phyloP scores from a whole-genome alignment of 192 early-diverging fungal species.

The Linnemannia schmuckeri region DNA sequence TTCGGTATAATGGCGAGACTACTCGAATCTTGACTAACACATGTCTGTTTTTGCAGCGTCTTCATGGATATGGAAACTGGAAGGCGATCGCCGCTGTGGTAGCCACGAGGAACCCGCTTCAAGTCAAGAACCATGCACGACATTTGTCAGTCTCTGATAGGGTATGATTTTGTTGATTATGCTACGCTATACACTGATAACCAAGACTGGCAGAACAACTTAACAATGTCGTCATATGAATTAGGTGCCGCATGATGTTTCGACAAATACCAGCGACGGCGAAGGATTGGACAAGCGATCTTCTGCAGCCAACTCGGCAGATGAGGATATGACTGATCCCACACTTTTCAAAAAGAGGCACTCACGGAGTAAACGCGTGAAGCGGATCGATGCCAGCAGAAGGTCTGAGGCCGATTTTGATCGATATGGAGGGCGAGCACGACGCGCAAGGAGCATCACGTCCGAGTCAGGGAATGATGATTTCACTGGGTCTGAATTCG shows the following conservation, averaged over 20 bases:
- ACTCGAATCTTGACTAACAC: not conserved
- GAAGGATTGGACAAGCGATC: constrained; percentile 48
- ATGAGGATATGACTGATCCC: constrained; percentile 15
- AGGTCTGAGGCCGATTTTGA: constrained; percentile 20
- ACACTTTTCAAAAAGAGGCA: constrained; percentile 4
- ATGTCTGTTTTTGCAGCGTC: constrained; percentile 28
- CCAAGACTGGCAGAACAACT: not conserved
- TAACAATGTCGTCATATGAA: not conserved
- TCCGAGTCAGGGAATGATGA: constrained; percentile 54
- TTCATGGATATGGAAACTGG: constrained; percentile 71
- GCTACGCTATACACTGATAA: not conserved
- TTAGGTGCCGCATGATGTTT: constrained; percentile 40
- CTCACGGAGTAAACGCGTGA: constrained; percentile 42
- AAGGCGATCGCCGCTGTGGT: constrained; percentile 64
- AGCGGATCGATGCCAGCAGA: constrained; percentile 43
- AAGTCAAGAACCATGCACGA: constrained; percentile 75
- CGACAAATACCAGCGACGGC: constrained; percentile 54
- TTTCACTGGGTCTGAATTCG: constrained; percentile 54
- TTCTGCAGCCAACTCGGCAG: constrained; percentile 41
- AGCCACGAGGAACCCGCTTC: constrained; percentile 66
- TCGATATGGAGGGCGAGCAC: constrained; percentile 29
- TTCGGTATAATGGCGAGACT: not conserved
- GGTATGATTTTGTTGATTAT: constrained; percentile 12
- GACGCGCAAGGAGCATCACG: constrained; percentile 44
- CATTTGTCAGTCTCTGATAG: constrained; percentile 64